Conservation (phyloP, 768 basidiomycete genomes). For the Chalciporus sphaerocephalus region DNA sequence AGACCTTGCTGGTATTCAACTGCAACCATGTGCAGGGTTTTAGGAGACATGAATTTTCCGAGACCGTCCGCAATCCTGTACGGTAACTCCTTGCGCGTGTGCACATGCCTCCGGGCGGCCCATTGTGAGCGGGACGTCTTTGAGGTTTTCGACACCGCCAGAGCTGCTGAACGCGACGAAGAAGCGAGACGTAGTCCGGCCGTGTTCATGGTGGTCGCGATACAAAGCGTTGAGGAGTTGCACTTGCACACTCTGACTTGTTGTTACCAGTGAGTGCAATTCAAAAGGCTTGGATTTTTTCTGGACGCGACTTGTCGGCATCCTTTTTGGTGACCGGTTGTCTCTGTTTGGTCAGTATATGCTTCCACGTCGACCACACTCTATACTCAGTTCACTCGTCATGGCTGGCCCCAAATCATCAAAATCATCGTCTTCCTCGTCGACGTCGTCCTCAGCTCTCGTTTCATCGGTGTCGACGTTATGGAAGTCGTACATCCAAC, state of each 20-base stretch:
- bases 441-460: slow-evolving; percentile 11
- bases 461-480: slow-evolving; percentile 44
- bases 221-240: not conserved
- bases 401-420: slow-evolving; percentile 39
- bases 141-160: slow-evolving; percentile 15
- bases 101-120: slow-evolving; percentile 36
- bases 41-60: slow-evolving; percentile 71
- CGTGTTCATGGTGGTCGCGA: slow-evolving; percentile 19
- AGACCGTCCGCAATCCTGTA: slow-evolving; percentile 71
- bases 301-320: slow-evolving; percentile 5
- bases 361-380: slow-evolving; percentile 20
- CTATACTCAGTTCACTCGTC: slow-evolving; percentile 9
- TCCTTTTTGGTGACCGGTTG: slow-evolving; percentile 13
- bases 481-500: slow-evolving; percentile 71
- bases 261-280: not conserved
- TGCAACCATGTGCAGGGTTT: slow-evolving; percentile 66
- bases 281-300: slow-evolving; percentile 10
- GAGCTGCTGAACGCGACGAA: slow-evolving; percentile 15
- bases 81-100: slow-evolving; percentile 51
- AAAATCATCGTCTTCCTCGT: slow-evolving; percentile 12
- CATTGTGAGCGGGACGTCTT: slow-evolving; percentile 13
- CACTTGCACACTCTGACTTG: not conserved
- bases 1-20: slow-evolving; percentile 86
- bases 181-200: slow-evolving; percentile 20
- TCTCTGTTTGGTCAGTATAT: slow-evolving; percentile 9